phyloP scores from a whole-genome alignment of 257 asterid species.

The Solanum chiquidenum region DNA sequence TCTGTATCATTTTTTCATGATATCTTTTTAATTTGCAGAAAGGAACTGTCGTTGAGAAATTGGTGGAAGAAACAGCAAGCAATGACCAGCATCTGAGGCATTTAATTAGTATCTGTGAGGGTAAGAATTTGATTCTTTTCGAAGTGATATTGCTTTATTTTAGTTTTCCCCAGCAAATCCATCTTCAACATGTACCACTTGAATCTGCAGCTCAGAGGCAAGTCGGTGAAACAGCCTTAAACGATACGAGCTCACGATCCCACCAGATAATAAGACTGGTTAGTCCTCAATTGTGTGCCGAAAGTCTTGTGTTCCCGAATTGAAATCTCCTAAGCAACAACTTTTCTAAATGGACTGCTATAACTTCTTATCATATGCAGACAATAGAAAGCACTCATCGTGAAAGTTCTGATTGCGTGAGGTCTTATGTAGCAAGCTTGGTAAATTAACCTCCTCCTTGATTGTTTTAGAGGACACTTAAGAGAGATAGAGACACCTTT shows the following conservation, averaged over 20 bases:
- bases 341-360: conserved; percentile 1
- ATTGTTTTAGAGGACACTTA: background rate
- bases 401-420: conserved; percentile 78
- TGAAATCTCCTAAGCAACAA: background rate
- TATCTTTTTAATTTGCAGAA: conserved; percentile 37
- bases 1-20: background rate
- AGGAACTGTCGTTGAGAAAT: conserved; percentile 85
- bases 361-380: conserved; percentile 37
- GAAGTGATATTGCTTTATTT: background rate
- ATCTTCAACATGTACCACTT: background rate
- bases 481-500: background rate
- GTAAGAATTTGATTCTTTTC: conserved; percentile 21
- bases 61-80: conserved; percentile 77
- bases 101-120: conserved; percentile 71
- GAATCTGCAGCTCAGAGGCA: conserved; percentile 79
- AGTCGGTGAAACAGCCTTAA: conserved; percentile 90
- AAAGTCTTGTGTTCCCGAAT: background rate
- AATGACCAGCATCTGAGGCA: conserved; percentile 69
- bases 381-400: conserved; percentile 86
- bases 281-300: background rate
- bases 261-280: conserved; percentile 95
- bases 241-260: conserved; percentile 89
- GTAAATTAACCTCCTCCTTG: conserved; percentile 22
- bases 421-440: conserved; percentile 93
- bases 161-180: background rate